Evolutionary conservation across 495 filamentous ascomycete genomes (phyloP).

Genomic region (Penicillium argentinense): DNA sequence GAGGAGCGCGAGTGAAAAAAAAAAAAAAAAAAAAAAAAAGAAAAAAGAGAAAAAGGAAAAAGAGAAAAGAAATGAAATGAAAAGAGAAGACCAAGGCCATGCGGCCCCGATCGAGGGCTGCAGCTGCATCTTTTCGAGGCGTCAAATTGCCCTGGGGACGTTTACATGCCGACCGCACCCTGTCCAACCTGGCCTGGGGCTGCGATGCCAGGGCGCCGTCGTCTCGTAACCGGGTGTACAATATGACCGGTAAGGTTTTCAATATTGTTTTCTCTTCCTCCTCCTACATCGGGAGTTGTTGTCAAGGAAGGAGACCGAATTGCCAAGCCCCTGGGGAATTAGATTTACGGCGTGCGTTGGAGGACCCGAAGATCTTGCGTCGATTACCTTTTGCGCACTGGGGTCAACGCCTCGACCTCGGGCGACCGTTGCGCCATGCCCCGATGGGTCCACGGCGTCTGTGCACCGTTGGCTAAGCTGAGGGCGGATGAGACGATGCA

Average conservation of each 20-base stretch:
- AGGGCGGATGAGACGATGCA: background rate
- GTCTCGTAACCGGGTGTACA: background rate
- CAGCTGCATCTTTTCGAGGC: background rate
- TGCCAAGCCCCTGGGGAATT: conserved; percentile 5
- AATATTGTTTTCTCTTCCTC: too few relatives aligned
- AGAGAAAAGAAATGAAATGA: background rate
- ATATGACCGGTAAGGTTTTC: background rate
- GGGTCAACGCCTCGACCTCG: conserved; percentile 10
- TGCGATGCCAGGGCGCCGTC: too few relatives aligned
- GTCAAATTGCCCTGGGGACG: background rate
- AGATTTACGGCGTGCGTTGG: conserved; percentile 4
- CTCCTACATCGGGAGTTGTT: too few relatives aligned
- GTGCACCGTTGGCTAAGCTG: conserved; percentile 12
- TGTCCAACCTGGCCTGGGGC: background rate
- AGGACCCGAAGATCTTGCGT: conserved; percentile 20
- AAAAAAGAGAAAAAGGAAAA: background rate
- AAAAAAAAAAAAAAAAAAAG: background rate
- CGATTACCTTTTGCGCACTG: conserved; percentile 19
- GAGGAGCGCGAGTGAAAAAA: background rate
- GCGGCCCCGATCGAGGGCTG: background rate
- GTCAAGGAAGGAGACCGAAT: background rate
- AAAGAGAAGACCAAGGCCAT: too few relatives aligned
- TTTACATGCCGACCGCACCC: conserved; percentile 18
- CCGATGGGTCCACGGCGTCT: conserved; percentile 21
- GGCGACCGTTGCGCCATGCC: conserved; percentile 25